A percentile compares a stretch with the other conserved stretches of the same genome.
Conservation (phyloP, 805 yeast species). For the Candida yuanshanica region DNA sequence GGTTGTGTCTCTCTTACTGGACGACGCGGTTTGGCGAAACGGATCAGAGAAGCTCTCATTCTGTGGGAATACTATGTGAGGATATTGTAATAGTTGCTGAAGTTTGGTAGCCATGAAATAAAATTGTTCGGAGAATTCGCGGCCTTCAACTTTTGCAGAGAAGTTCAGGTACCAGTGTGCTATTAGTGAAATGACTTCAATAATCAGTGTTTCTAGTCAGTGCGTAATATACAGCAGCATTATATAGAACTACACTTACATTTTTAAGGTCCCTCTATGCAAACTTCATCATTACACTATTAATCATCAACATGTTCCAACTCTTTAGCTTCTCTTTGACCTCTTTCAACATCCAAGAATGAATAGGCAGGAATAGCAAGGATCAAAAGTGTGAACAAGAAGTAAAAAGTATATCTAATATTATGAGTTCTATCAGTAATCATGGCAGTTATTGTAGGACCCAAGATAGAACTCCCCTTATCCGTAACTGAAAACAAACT, state of each 20-base stretch:
- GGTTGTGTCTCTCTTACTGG: slow-evolving; percentile 31
- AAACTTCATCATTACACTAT: background rate
- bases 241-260: too few relatives aligned
- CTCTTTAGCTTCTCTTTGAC: slow-evolving; percentile 46
- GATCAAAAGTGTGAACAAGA: slow-evolving; percentile 48
- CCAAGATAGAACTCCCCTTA: slow-evolving; percentile 71
- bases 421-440: slow-evolving; percentile 70
- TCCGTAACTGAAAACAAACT: slow-evolving; percentile 74
- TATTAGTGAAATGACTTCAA: too few relatives aligned
- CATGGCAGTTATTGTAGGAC: slow-evolving; percentile 68
- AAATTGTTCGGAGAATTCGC: background rate
- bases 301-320: slow-evolving; percentile 27
- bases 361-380: slow-evolving; percentile 53
- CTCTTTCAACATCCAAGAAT: slow-evolving; percentile 54
- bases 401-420: slow-evolving; percentile 66
- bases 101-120: background rate
- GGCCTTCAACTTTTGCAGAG: too few relatives aligned
- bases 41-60: slow-evolving; percentile 13
- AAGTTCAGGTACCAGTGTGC: too few relatives aligned
- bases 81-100: too few relatives aligned
- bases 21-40: slow-evolving; percentile 14
- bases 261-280: too few relatives aligned
- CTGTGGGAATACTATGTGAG: too few relatives aligned
- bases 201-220: too few relatives aligned
- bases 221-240: too few relatives aligned